Evolutionary conservation across 2,329 filamentous ascomycete genomes (phyloP).

Genomic region (Xylariaceae sp.): DNA sequence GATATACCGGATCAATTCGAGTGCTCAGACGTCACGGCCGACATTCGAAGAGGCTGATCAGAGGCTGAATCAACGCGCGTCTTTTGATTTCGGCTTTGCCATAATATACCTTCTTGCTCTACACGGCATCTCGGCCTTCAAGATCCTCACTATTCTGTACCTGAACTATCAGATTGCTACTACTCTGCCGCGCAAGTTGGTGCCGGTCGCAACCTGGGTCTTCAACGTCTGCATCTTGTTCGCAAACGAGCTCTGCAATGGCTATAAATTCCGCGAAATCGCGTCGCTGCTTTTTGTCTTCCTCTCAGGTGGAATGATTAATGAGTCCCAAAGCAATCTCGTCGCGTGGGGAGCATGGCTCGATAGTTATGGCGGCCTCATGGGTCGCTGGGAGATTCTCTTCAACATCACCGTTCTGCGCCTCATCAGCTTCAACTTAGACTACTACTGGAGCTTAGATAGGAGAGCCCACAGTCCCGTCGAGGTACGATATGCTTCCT

Average conservation of each 20-base stretch:
- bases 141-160: slow-evolving; percentile 75
- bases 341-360: slow-evolving; percentile 65
- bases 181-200: slow-evolving; percentile 61
- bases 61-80: slow-evolving; percentile 64
- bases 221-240: slow-evolving; percentile 88
- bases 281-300: slow-evolving; percentile 47
- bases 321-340: slow-evolving; percentile 42
- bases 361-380: slow-evolving; percentile 77
- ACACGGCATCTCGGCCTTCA: slow-evolving; percentile 80
- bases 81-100: slow-evolving; percentile 81
- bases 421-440: slow-evolving; percentile 93
- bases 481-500: slow-evolving; percentile 64
- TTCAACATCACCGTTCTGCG: slow-evolving; percentile 95
- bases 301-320: slow-evolving; percentile 31
- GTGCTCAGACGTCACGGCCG: slow-evolving; percentile 29
- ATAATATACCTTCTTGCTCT: slow-evolving; percentile 71
- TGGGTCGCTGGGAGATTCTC: slow-evolving; percentile 89
- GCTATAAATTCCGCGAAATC: slow-evolving; percentile 68
- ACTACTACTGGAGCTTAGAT: slow-evolving; percentile 88
- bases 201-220: slow-evolving; percentile 77
- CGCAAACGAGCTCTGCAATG: slow-evolving; percentile 77
- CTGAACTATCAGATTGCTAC: slow-evolving; percentile 79
- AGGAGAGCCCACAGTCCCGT: slow-evolving; percentile 60
- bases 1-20: slow-evolving; percentile 39
- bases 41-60: slow-evolving; percentile 46